Evolutionary conservation across 2,329 filamentous ascomycete species (phyloP).

Genomic region (Zasmidium cellare): DNA sequence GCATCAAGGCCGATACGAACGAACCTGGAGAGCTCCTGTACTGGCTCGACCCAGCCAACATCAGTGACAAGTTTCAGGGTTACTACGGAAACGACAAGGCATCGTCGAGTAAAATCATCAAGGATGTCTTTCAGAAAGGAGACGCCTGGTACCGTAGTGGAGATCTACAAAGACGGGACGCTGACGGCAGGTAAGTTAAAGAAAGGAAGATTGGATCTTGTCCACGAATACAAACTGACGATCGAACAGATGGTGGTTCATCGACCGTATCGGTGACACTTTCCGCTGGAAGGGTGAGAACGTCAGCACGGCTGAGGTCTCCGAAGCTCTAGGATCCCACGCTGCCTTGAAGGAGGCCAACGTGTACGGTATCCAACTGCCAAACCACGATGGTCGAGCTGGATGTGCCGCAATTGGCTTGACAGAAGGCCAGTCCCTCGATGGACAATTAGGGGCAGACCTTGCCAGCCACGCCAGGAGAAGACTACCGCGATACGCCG

Average conservation of each 20-base stretch:
- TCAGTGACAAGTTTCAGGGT: constrained; percentile 70
- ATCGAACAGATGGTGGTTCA: constrained; percentile 65
- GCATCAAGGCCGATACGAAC: constrained; percentile 57
- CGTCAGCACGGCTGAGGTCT: constrained; percentile 62
- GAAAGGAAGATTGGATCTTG: not conserved
- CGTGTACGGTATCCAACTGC: constrained; percentile 55
- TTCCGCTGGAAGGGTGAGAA: constrained; percentile 72
- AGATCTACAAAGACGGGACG: constrained; percentile 73
- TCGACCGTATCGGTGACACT: constrained; percentile 76
- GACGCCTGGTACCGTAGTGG: constrained; percentile 84
- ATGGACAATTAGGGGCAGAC: constrained; percentile 44
- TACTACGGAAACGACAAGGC: constrained; percentile 76
- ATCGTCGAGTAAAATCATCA: constrained; percentile 71
- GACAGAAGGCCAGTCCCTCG: constrained; percentile 37
- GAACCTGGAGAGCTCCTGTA: constrained; percentile 76
- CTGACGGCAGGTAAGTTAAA: constrained; percentile 53
- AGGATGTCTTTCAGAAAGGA: constrained; percentile 70
- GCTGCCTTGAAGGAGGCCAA: constrained; percentile 72
- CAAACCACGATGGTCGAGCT: constrained; percentile 57
- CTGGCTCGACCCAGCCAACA: constrained; percentile 65
- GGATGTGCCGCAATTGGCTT: constrained; percentile 73
- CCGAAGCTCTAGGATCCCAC: constrained; percentile 73
- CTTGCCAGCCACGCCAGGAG: constrained; percentile 60
- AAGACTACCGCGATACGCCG: constrained; percentile 70
- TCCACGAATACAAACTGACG: not conserved